Evolutionary conservation across 1,284 basidiomycete genomes (phyloP), one percentile per base, ranked within the genome.

Genomic region (Cronartium quercuum): DNA sequence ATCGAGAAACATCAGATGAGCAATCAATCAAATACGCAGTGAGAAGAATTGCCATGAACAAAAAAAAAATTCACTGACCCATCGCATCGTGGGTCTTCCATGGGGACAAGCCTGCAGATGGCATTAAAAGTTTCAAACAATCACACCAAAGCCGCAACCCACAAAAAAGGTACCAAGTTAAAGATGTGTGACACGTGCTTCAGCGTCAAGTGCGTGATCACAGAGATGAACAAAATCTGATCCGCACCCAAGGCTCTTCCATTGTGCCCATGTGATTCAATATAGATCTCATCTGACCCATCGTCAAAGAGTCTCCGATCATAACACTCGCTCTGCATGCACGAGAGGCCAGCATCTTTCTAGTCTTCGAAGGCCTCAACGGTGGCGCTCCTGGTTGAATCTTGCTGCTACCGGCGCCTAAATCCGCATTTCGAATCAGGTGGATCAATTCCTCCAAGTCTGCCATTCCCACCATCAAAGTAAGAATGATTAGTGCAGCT

Each of bases 291-390:
- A 98, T 98, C 81, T 91, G 91, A 12, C 84, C 83, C 76, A 83
- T 84, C 18, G 86, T 91, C 75, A 98, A 84, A 13, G 92, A 86
- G 82, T 87, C 92, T 6, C 95, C 95, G 60, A 98, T 87, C 95
- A 98, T 98, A 73, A 97, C 89, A 82, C 93, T 97, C 83, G 91
- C 93, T 76, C 96, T 83, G 82, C 96, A 99, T 0, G 96, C 96
- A 57, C 95, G 87, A 85, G 89, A 92, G 0, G 96, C 96, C 81
- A 98, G 97, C 93, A 98, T 97, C 7, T 88, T 86, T 18, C 94
- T 86, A n/a, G 91, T 92, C 81, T 97, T 98, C 9, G 90, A 90
- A 81, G 92, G 95, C 51, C 93, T 86, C 0, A 95, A 29, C 12
- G 51, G 51, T 55, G 51, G 51, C 29, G 51, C 51, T 29, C 51